Evolutionary conservation across 768 basidiomycete species (phyloP).

Genomic region (Coprinellus micaceus): DNA sequence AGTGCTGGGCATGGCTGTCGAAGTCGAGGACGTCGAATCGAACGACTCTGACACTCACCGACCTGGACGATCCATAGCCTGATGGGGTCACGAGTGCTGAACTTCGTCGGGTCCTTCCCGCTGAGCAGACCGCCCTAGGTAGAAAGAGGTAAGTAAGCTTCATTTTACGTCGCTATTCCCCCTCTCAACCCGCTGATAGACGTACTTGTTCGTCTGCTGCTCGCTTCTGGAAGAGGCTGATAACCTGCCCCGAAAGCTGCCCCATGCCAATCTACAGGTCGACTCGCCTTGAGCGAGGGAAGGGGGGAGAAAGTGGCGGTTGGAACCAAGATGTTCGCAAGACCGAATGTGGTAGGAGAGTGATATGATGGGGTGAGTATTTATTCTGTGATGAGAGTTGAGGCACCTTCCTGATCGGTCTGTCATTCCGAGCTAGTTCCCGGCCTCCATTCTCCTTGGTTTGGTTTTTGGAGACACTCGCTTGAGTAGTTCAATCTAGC

Average conservation of each 20-base stretch:
- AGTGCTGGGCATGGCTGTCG: constrained; percentile 5
- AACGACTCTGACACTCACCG: constrained; percentile 39
- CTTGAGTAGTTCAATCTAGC: no score
- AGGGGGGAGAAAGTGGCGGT: background rate
- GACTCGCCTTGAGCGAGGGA: background rate
- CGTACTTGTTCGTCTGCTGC: constrained; percentile 40
- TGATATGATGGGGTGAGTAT: no score
- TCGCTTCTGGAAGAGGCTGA: constrained; percentile 35
- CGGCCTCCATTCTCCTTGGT: no score
- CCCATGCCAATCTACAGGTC: background rate
- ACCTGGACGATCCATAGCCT: constrained; percentile 78
- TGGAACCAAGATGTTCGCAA: background rate
- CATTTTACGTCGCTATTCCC: background rate
- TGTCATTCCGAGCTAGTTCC: no score
- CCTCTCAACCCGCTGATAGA: background rate
- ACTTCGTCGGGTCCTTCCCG: constrained; percentile 68
- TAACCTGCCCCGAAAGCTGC: constrained; percentile 33
- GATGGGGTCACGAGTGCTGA: constrained; percentile 67
- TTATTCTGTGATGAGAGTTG: no score
- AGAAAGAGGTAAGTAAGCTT: background rate
- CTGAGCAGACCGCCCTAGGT: constrained; percentile 68
- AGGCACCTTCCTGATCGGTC: no score
- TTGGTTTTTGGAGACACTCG: no score
- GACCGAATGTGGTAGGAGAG: background rate
- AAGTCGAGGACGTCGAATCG: background rate